A percentile compares a stretch with the other conserved stretches of the same genome.
phyloP scores from a whole-genome alignment of 345 rosid genomes.

The Arabis alpina region DNA sequence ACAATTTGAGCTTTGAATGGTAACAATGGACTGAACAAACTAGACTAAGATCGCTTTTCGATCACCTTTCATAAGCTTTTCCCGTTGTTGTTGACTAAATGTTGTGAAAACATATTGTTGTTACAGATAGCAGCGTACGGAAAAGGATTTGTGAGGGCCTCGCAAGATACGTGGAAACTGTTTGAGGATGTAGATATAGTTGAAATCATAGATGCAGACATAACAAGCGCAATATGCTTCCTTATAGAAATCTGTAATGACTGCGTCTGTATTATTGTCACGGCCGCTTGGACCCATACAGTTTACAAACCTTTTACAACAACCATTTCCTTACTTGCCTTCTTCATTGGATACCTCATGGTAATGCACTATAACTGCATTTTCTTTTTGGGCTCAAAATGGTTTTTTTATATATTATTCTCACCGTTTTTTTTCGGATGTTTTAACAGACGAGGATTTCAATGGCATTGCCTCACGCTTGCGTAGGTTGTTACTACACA shows the following conservation, averaged over 20 bases:
- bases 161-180: slow-evolving; percentile 87
- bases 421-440: slow-evolving; percentile 8
- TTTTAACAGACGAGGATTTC: slow-evolving; percentile 81
- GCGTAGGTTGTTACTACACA: slow-evolving; percentile 90
- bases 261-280: slow-evolving; percentile 79
- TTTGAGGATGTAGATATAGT: slow-evolving; percentile 66
- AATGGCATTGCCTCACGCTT: slow-evolving; percentile 96
- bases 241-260: slow-evolving; percentile 94
- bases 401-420: background rate
- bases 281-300: slow-evolving; percentile 78
- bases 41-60: background rate
- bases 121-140: slow-evolving; percentile 90
- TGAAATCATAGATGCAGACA: slow-evolving; percentile 75
- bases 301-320: slow-evolving; percentile 76
- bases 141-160: slow-evolving; percentile 90
- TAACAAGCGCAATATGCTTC: slow-evolving; percentile 91
- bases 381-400: background rate
- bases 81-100: background rate
- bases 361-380: slow-evolving; percentile 39
- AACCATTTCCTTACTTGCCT: slow-evolving; percentile 71
- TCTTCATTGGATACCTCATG: slow-evolving; percentile 92
- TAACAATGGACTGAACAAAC: background rate
- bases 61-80: too few relatives aligned
- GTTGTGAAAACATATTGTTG: background rate
- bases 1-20: background rate